These are phyloP conservation scores for Vigna reflexopilosa DNA, from an alignment of 306 rosid species.

Conservation along the genomic window DNA sequence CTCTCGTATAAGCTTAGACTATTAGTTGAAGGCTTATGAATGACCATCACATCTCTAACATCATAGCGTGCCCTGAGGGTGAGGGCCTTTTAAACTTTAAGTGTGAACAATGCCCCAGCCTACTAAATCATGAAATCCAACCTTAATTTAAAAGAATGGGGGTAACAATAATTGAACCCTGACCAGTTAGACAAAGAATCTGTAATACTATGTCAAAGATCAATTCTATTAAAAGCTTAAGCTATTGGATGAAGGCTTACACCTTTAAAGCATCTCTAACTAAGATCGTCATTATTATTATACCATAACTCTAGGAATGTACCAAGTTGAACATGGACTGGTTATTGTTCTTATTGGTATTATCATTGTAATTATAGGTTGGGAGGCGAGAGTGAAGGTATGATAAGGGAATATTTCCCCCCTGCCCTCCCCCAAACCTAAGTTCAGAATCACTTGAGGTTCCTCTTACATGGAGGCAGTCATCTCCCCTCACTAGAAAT, in stretches of 20 bases:
- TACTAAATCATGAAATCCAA: slow-evolving; percentile 3
- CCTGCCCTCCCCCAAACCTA: too few species aligned
- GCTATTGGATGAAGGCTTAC: not conserved
- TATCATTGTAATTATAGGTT: not conserved
- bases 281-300: not conserved
- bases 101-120: not conserved
- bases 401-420: not conserved
- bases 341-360: not conserved
- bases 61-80: not conserved
- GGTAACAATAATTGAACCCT: not conserved
- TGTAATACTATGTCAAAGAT: not conserved
- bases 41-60: not conserved
- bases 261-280: not conserved
- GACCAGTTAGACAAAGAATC: not conserved
- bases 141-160: not conserved
- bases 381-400: not conserved
- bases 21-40: not conserved
- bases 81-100: not conserved
- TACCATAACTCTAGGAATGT: not conserved
- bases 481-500: slow-evolving; percentile 8
- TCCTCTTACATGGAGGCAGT: slow-evolving; percentile 4
- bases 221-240: slow-evolving; percentile 5
- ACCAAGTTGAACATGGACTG: not conserved
- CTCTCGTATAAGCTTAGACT: not conserved
- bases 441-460: not conserved